Conservation (phyloP, 176 grass and related monocot species). For the Zoysia japonica region DNA sequence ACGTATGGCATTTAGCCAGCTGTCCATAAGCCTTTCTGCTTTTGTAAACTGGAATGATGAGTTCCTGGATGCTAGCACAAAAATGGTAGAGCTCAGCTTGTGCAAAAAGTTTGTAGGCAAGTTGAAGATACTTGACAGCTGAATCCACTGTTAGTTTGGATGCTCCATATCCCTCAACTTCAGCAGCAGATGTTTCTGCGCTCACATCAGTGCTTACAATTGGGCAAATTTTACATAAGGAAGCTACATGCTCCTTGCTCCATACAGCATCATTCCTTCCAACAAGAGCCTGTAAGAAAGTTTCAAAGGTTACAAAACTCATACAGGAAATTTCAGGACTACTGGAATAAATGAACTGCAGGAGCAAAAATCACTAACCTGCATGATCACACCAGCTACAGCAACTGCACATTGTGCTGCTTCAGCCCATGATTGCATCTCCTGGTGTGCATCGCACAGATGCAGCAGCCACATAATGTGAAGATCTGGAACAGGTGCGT, state of each 20-base stretch:
- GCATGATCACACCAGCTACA: constrained; percentile 99
- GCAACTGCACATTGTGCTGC: constrained; percentile 99
- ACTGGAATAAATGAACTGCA: constrained; percentile 10
- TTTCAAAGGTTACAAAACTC: constrained; percentile 25
- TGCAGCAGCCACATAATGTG: constrained; percentile 33
- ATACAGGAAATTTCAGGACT: constrained; percentile 24
- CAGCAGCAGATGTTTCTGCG: constrained; percentile 80
- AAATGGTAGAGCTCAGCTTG: constrained; percentile 98
- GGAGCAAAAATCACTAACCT: constrained; percentile 56
- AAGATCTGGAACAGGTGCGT: too few relatives aligned
- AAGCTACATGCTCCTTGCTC: constrained; percentile 84
- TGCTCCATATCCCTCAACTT: constrained; percentile 98
- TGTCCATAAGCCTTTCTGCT: constrained; percentile 89
- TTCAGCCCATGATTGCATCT: constrained; percentile 99
- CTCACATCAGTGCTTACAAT: constrained; percentile 78
- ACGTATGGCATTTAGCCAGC: constrained; percentile 95
- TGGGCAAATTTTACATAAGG: constrained; percentile 87
- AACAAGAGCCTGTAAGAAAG: constrained; percentile 78
- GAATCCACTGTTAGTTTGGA: constrained; percentile 95
- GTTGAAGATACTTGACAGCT: constrained; percentile 99
- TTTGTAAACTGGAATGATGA: constrained; percentile 98
- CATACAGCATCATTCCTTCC: constrained; percentile 98
- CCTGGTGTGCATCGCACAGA: constrained; percentile 96
- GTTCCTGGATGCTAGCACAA: constrained; percentile 91
- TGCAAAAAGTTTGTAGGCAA: constrained; percentile 84